These are phyloP conservation scores for Diplodia seriata DNA, from an alignment of 2,329 filamentous ascomycete species.

Conservation along the genomic window DNA sequence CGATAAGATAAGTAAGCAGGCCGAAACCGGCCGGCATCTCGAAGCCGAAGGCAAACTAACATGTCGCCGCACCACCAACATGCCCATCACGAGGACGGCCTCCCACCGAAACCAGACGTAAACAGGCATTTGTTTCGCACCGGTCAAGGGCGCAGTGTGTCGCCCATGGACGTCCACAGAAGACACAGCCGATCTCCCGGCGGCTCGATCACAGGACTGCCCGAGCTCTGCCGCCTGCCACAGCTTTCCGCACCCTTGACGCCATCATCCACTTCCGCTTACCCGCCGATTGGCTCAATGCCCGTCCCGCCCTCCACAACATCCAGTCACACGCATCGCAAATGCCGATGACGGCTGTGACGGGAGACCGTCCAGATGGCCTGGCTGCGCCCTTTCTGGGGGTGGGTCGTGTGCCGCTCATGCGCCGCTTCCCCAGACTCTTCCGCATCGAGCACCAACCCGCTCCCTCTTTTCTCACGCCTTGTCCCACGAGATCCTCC, in stretches of 20 bases:
- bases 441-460: conserved; percentile 6
- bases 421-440: conserved; percentile 24
- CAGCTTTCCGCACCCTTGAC: not conserved
- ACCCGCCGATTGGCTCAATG: conserved; percentile 10
- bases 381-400: not conserved
- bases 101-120: not conserved
- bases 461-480: not conserved
- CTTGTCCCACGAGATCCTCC: not conserved
- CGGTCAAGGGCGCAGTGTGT: not conserved
- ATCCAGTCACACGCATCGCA: conserved; percentile 15
- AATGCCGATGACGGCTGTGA: conserved; percentile 19
- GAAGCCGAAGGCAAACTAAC: not conserved
- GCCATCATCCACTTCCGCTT: conserved; percentile 1
- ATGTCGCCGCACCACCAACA: conserved; percentile 6
- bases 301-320: not conserved
- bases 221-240: conserved; percentile 10
- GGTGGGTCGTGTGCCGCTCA: conserved; percentile 18
- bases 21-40: not conserved
- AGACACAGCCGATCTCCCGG: conserved; percentile 24
- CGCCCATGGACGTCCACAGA: not conserved
- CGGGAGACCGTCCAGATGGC: not conserved
- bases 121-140: not conserved
- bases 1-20: conserved; percentile 10
- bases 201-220: conserved; percentile 11
- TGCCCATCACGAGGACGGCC: not conserved